Conservation (phyloP, 1,284 basidiomycete genomes). For the Ganoderma resinaceum region DNA sequence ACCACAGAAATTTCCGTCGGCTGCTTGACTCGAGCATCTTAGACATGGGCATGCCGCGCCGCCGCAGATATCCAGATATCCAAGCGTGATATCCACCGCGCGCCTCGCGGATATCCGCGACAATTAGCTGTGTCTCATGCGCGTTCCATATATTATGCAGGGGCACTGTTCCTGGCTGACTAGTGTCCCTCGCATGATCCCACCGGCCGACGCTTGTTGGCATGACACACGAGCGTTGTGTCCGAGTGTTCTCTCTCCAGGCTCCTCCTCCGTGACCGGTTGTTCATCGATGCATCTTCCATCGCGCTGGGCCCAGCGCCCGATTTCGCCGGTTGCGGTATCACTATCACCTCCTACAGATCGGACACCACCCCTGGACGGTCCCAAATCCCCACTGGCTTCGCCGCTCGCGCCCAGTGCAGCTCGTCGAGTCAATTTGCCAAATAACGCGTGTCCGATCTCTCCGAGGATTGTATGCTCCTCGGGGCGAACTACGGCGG, state of each 20-base stretch:
- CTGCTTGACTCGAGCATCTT: background rate
- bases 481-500: slow-evolving; percentile 1
- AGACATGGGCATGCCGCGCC: background rate
- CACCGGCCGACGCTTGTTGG: slow-evolving; percentile 25
- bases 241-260: slow-evolving; percentile 14
- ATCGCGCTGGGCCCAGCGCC: slow-evolving; percentile 21
- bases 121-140: background rate
- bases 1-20: slow-evolving; percentile 3
- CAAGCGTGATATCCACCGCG: slow-evolving; percentile 5
- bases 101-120: slow-evolving; percentile 13
- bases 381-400: slow-evolving; percentile 1
- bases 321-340: slow-evolving; percentile 2
- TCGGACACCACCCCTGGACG: background rate
- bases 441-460: slow-evolving; percentile 15
- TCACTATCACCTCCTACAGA: background rate
- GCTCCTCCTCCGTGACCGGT: slow-evolving; percentile 1
- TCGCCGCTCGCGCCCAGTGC: slow-evolving; percentile 5
- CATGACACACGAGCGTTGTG: slow-evolving; percentile 22
- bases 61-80: background rate
- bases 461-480: slow-evolving; percentile 4
- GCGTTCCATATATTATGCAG: slow-evolving; percentile 7
- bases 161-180: slow-evolving; percentile 19
- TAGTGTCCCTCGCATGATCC: too few relatives aligned
- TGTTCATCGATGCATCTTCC: slow-evolving; percentile 3
- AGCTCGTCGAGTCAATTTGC: slow-evolving; percentile 4